These are phyloP conservation scores for Ricinus communis DNA, from an alignment of 345 rosid genomes.

Conservation along the genomic window DNA sequence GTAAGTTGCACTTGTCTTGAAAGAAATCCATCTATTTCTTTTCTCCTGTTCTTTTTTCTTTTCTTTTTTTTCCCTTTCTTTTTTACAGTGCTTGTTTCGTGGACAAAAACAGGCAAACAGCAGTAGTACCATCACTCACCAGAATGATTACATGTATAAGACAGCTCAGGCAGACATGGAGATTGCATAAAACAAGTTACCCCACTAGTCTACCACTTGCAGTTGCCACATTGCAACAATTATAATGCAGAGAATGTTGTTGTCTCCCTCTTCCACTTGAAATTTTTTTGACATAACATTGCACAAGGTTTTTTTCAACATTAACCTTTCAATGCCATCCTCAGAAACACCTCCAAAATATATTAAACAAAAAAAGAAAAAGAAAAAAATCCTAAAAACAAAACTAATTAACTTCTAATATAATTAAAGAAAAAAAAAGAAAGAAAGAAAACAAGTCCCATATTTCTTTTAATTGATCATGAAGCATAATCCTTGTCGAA, in stretches of 20 bases:
- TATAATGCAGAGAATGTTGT: conserved; percentile 26
- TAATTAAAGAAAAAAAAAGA: background rate
- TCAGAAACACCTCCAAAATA: background rate
- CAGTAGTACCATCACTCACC: conserved; percentile 28
- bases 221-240: conserved; percentile 23
- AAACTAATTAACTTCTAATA: background rate
- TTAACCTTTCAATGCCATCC: conserved; percentile 22
- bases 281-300: no score
- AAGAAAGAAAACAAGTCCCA: background rate
- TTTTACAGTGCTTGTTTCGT: conserved; percentile 18
- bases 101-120: conserved; percentile 22
- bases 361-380: background rate
- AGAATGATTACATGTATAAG: conserved; percentile 42
- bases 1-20: background rate
- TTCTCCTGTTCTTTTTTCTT: background rate
- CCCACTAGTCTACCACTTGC: conserved; percentile 42
- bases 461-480: conserved; percentile 9
- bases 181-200: conserved; percentile 36
- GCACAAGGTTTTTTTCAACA: no score
- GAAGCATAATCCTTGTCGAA: conserved; percentile 18
- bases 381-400: background rate
- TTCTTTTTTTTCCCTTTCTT: background rate
- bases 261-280: no score
- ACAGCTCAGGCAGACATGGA: conserved; percentile 44
- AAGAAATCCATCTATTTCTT: background rate